Base-by-base conservation (phyloP, 352 stramenopile species). In the Phytophthora europaea region DNA sequence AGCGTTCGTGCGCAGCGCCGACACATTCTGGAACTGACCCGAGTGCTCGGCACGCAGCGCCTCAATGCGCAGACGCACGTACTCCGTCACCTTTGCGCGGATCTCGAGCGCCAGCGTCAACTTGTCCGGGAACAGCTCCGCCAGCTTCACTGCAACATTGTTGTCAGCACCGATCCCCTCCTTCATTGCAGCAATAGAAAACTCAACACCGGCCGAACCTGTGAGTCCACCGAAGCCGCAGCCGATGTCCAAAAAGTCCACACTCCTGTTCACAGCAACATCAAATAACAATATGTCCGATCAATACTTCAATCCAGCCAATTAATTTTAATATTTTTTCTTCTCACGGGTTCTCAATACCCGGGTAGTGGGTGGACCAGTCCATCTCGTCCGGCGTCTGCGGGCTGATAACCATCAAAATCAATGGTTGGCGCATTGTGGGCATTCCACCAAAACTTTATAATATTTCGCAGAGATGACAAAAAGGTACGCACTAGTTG, bases 161-260 rank as follows among this genome's bases (percentile, higher is more conserved):
- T 52, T 20, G 15, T 18, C 59, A 51, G 22, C 50, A 68, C 33
- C 31, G 20, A 13, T 66, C 36, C 47, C 20, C 33, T 36, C 15
- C 2, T 61, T 31, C 13, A 47, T 18, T 48, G 3, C 28, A 31
- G 4, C 28, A 31, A 31, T 31, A 31, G 4, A 38, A 36, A 22
- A 45, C 15, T 1, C 15, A 9, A 28, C 33, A 50, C 5, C 6
- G 18, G 4, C 75, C 73, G 45, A 55, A 93, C 87, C 85, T 52
- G 97, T 99, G 58, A 99, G 88, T 36, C 98, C 98, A 43, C 98
- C 98, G 78, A 99, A 99, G 47, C 98, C 98, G 76, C 97, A 99
- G 40, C 98, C 98, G 61, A 99, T 83, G 80, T 99, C 98, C 22
- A 99, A 81, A 36, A 99, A 95, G 53, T 97, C 96, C 6, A 98